phyloP scores from a whole-genome alignment of 352 stramenopile genomes.

The Pythium rishiriense region DNA sequence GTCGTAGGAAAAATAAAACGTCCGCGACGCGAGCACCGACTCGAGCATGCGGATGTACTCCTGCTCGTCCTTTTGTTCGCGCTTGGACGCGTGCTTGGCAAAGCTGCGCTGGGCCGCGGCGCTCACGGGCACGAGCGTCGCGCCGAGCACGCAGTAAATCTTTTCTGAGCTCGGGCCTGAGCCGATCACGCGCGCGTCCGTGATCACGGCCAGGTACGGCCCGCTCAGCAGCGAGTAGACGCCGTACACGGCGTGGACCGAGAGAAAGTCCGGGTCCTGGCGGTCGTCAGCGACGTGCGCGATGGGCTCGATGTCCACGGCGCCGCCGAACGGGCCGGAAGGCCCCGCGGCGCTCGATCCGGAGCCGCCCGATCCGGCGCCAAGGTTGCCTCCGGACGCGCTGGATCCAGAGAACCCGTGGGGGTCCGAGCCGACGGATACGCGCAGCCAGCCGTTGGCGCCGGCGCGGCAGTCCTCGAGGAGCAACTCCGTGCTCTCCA shows the following conservation, averaged over 20 bases:
- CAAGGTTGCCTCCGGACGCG: background rate
- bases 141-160: constrained; percentile 57
- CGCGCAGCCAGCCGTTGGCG: constrained; percentile 54
- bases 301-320: constrained; percentile 48
- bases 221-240: constrained; percentile 65
- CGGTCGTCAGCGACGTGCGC: constrained; percentile 45
- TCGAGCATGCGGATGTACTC: constrained; percentile 62
- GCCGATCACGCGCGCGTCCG: constrained; percentile 59
- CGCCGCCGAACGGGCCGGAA: no score
- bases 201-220: constrained; percentile 55
- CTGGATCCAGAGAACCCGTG: background rate
- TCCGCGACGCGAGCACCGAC: constrained; percentile 43
- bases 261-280: constrained; percentile 32
- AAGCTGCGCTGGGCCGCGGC: constrained; percentile 50
- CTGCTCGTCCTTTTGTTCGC: constrained; percentile 56
- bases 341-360: background rate
- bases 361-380: background rate
- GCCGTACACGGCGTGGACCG: constrained; percentile 62
- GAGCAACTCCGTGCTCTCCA: constrained; percentile 64
- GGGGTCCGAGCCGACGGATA: constrained; percentile 18
- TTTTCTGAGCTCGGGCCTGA: constrained; percentile 57
- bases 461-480: constrained; percentile 80
- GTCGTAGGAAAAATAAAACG: constrained; percentile 75
- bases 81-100: constrained; percentile 49
- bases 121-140: constrained; percentile 54